A percentile compares a stretch with the other conserved stretches of the same genome.
Conservation (phyloP, 2,329 filamentous ascomycete species). For the Alternaria novae-zelandiae region DNA sequence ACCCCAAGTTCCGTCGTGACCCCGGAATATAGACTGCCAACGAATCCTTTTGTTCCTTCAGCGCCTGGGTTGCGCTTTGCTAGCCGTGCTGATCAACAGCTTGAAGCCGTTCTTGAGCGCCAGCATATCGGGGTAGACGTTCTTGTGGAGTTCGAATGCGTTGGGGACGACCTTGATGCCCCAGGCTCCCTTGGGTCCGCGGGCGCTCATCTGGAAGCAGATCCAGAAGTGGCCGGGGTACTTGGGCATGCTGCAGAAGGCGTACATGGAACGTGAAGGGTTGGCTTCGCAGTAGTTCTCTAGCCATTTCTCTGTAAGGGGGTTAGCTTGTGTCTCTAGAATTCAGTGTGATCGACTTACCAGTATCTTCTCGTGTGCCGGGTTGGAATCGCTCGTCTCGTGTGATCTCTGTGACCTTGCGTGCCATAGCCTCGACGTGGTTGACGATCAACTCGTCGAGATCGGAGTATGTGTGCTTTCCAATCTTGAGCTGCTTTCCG, state of each 20-base stretch:
- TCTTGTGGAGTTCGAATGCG: conserved; percentile 88
- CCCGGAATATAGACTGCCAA: neutral
- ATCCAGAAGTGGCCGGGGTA: conserved; percentile 94
- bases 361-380: conserved; percentile 78
- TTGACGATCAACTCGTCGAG: conserved; percentile 96
- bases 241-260: conserved; percentile 92
- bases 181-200: conserved; percentile 76
- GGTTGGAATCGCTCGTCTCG: conserved; percentile 92
- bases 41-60: neutral
- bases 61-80: conserved; percentile 16
- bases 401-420: conserved; percentile 96
- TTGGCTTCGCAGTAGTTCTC: conserved; percentile 96
- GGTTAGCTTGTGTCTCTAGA: conserved; percentile 14
- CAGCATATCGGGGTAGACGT: conserved; percentile 91
- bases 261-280: conserved; percentile 89
- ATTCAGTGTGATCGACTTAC: conserved; percentile 53
- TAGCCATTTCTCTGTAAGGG: conserved; percentile 81
- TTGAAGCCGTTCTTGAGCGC: conserved; percentile 98
- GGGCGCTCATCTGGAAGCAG: conserved; percentile 90
- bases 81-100: conserved; percentile 64
- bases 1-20: neutral
- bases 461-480: conserved; percentile 92
- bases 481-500: conserved; percentile 83
- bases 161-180: conserved; percentile 90
- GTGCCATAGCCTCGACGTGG: conserved; percentile 96